Percentiles rank a stretch among this genome's conserved stretches.
phyloP scores from a whole-genome alignment of 306 rosid species.

The Styphnolobium japonicum region DNA sequence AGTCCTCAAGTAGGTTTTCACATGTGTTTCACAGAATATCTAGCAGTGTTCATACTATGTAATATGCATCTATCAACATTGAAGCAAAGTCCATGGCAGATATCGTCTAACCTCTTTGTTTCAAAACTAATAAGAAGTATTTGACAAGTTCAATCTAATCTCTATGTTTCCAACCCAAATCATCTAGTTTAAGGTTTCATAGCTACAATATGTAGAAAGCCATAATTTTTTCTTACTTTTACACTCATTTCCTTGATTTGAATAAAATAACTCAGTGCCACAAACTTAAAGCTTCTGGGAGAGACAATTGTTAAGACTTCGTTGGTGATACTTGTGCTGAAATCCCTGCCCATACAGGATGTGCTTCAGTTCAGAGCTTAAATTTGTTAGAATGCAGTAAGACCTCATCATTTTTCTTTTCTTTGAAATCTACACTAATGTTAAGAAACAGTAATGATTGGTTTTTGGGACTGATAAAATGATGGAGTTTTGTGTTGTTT shows the following conservation, averaged over 20 bases:
- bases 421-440: too few species aligned
- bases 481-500: not conserved
- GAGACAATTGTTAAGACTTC: not conserved
- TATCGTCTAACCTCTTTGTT: not conserved
- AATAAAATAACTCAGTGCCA: not conserved
- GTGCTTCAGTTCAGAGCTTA: too few species aligned
- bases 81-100: not conserved
- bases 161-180: not conserved
- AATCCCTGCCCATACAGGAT: too few species aligned
- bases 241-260: not conserved
- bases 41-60: too few species aligned
- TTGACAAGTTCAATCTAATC: not conserved
- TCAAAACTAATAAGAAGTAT: not conserved
- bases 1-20: not conserved
- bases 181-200: not conserved
- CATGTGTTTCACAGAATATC: not conserved
- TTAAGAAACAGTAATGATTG: too few species aligned
- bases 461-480: not conserved
- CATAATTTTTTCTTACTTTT: not conserved
- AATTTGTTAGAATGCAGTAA: too few species aligned
- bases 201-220: not conserved
- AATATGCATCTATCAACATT: not conserved
- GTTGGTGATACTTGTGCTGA: not conserved
- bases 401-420: too few species aligned
- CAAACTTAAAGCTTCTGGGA: not conserved